Conservation (phyloP, 2,329 filamentous ascomycete genomes). For the Byssoonygena ceratinophila region DNA sequence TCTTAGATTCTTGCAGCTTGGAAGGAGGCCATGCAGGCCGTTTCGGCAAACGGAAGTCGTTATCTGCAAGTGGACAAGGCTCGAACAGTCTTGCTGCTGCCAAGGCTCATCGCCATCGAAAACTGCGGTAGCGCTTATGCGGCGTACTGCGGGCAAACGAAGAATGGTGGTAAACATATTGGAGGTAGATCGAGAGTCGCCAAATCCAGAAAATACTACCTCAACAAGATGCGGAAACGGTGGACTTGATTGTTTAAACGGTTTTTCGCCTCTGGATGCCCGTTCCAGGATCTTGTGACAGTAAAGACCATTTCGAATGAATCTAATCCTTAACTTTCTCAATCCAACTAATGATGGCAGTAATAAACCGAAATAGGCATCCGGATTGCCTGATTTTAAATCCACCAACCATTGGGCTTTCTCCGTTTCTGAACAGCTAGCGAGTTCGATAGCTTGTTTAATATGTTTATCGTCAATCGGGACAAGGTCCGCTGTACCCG, state of each 20-base stretch:
- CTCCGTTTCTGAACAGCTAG: slow-evolving; percentile 1
- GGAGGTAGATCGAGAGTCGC: neutral
- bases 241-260: neutral
- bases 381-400: neutral
- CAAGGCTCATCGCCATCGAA: neutral
- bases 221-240: slow-evolving; percentile 2
- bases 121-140: neutral
- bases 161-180: neutral
- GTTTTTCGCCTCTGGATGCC: slow-evolving; percentile 1
- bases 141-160: slow-evolving; percentile 6
- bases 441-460: neutral
- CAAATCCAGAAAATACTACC: neutral
- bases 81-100: neutral
- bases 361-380: slow-evolving; percentile 9
- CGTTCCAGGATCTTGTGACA: slow-evolving; percentile 1
- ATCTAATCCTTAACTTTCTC: neutral
- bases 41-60: neutral
- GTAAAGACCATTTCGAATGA: neutral
- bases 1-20: slow-evolving; percentile 12
- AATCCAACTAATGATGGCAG: neutral
- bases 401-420: slow-evolving; percentile 1
- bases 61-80: neutral
- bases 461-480: neutral
- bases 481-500: neutral
- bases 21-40: slow-evolving; percentile 8